Evolutionary conservation across 2,329 filamentous ascomycete species (phyloP).

Genomic region (Fusarium sp.): DNA sequence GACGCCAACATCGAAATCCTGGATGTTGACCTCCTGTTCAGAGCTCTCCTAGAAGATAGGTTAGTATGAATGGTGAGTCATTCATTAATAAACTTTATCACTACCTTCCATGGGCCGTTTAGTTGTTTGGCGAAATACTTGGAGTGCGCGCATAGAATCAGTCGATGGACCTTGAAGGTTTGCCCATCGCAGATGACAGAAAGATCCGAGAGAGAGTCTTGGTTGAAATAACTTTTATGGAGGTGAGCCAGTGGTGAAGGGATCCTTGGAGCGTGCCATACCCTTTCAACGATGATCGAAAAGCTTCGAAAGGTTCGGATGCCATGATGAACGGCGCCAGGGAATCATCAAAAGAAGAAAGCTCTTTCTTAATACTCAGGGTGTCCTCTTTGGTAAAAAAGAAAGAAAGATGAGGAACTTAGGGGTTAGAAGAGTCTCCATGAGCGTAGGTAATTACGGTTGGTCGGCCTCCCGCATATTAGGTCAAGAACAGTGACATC

Average conservation of each 20-base stretch:
- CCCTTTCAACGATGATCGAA: neutral
- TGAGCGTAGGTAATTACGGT: neutral
- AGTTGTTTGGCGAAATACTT: constrained; percentile 5
- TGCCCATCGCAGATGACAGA: neutral
- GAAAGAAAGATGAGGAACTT: no score
- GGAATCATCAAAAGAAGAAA: neutral
- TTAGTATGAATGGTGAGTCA: neutral
- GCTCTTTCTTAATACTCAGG: neutral
- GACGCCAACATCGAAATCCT: neutral
- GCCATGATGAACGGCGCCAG: neutral
- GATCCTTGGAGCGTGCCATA: neutral
- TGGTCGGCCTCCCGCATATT: neutral
- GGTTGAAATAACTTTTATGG: neutral
- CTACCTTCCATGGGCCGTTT: neutral
- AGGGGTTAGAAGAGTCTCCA: no score
- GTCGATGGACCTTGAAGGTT: constrained; percentile 1
- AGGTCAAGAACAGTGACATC: neutral
- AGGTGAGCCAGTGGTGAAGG: neutral
- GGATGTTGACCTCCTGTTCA: neutral
- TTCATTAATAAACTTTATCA: neutral
- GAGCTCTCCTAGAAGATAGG: neutral
- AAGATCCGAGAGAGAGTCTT: neutral
- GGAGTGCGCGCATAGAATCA: neutral
- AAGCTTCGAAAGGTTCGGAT: neutral
- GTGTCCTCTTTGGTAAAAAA: no score